Percentiles rank a stretch among this genome's conserved stretches.
phyloP scores from a whole-genome alignment of 345 rosid genomes.

The Pistacia vera region DNA sequence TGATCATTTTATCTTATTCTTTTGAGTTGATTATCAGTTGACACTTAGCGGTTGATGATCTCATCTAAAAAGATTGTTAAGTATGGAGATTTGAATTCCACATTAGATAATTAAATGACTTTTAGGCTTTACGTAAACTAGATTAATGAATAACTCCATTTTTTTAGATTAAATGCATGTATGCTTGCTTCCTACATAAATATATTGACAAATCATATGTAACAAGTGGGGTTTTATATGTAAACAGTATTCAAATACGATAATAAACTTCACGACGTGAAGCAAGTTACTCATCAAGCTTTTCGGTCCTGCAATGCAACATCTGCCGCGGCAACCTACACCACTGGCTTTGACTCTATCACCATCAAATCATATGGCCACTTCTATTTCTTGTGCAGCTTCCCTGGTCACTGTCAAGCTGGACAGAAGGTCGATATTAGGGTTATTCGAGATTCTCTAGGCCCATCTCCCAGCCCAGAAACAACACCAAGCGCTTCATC shows the following conservation, averaged over 20 bases:
- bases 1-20: too few relatives aligned
- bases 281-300: background rate
- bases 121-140: too few relatives aligned
- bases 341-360: constrained; percentile 11
- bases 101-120: too few relatives aligned
- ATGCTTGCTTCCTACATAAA: too few relatives aligned
- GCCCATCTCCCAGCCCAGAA: background rate
- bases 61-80: too few relatives aligned
- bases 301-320: background rate
- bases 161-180: too few relatives aligned
- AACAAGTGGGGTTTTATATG: background rate
- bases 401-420: constrained; percentile 9
- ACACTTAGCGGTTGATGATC: too few relatives aligned
- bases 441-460: background rate
- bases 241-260: background rate
- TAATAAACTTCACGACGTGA: background rate
- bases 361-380: background rate
- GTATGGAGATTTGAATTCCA: too few relatives aligned
- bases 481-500: background rate
- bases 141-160: too few relatives aligned
- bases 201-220: too few relatives aligned
- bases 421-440: constrained; percentile 8
- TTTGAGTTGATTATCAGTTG: too few relatives aligned
- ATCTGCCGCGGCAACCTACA: background rate
- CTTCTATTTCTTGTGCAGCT: constrained; percentile 6